A percentile compares a stretch with the other conserved stretches of the same genome.
Evolutionary conservation across 768 basidiomycete genomes (phyloP).

Genomic region (Trametes villosa): DNA sequence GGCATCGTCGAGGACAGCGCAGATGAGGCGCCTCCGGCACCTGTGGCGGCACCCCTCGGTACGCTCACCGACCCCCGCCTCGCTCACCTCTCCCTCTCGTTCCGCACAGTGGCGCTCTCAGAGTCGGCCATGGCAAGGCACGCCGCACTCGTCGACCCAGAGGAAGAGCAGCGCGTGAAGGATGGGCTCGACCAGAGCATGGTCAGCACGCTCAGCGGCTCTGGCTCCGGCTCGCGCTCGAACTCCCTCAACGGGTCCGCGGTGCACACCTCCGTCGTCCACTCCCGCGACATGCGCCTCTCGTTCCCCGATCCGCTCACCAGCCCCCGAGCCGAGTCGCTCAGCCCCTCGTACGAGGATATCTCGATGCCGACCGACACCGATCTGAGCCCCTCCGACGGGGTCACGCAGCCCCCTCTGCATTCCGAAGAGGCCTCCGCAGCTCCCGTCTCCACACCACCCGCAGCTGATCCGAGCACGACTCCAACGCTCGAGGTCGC

Average conservation of each 20-base stretch:
- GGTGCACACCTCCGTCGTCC: constrained; percentile 53
- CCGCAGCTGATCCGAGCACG: constrained; percentile 41
- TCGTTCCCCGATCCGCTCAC: constrained; percentile 86
- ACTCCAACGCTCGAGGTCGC: constrained; percentile 42
- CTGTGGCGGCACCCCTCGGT: not conserved
- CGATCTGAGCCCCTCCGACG: constrained; percentile 27
- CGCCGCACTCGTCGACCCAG: constrained; percentile 43
- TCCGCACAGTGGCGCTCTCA: constrained; percentile 15
- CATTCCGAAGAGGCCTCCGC: not conserved
- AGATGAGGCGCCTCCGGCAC: constrained; percentile 47
- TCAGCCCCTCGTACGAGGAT: constrained; percentile 61
- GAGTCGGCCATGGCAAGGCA: constrained; percentile 24
- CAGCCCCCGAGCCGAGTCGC: constrained; percentile 58
- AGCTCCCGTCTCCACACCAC: constrained; percentile 9
- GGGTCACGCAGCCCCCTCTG: constrained; percentile 22
- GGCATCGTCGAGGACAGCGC: constrained; percentile 68
- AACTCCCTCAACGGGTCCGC: constrained; percentile 53
- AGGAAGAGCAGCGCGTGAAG: constrained; percentile 71
- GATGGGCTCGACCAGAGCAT: constrained; percentile 83
- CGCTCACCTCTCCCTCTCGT: constrained; percentile 28
- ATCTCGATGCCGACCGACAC: constrained; percentile 46
- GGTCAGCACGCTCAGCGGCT: constrained; percentile 72
- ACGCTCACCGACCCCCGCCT: constrained; percentile 11
- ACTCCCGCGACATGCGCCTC: constrained; percentile 72
- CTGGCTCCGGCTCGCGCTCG: constrained; percentile 70